Conservation (phyloP, 2,329 filamentous ascomycete species). For the Xylariaceae sp. region DNA sequence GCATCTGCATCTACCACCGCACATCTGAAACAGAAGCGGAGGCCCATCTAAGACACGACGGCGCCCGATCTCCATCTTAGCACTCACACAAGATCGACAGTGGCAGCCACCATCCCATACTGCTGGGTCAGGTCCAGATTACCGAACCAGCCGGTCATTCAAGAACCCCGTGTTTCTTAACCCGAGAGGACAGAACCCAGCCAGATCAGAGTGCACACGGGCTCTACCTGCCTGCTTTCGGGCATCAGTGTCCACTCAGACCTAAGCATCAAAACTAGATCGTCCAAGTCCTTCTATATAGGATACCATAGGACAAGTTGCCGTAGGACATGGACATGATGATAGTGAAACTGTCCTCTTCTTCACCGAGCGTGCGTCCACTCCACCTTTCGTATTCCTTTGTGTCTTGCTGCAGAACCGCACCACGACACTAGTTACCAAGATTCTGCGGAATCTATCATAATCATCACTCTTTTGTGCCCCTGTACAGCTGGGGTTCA, state of each 20-base stretch:
- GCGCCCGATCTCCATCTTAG: constrained; percentile 15
- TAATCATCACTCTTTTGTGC: constrained; percentile 14
- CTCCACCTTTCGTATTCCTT: background rate
- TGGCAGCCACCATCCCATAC: constrained; percentile 37
- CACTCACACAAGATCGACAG: constrained; percentile 33
- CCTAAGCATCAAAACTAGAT: too few relatives aligned
- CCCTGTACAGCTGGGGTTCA: constrained; percentile 23
- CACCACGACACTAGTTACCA: background rate
- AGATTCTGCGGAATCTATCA: background rate
- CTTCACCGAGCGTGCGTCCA: background rate
- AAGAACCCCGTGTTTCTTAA: background rate
- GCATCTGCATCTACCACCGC: background rate
- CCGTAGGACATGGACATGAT: too few relatives aligned
- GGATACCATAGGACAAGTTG: too few relatives aligned
- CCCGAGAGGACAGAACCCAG: background rate
- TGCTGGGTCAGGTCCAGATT: constrained; percentile 24
- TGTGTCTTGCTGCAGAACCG: background rate
- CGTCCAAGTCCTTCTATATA: too few relatives aligned
- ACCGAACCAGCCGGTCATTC: background rate
- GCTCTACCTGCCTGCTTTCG: too few relatives aligned
- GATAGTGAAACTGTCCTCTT: background rate
- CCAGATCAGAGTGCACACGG: too few relatives aligned
- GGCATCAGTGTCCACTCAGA: too few relatives aligned
- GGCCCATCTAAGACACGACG: constrained; percentile 15
- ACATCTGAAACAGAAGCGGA: constrained; percentile 22